phyloP scores from a whole-genome alignment of 345 rosid species.

The Linum trigynum region DNA sequence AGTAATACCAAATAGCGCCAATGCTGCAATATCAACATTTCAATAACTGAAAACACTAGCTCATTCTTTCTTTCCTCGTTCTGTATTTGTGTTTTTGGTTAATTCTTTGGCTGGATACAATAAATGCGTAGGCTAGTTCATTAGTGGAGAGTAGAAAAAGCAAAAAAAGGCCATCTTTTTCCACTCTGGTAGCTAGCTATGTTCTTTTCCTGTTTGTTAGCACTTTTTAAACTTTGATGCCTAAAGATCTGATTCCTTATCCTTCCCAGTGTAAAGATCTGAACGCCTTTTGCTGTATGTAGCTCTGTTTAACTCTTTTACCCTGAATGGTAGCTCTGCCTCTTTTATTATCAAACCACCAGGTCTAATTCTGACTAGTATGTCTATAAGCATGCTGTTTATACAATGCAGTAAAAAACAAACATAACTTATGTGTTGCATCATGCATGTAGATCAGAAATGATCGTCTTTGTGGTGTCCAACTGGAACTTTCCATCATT shows the following conservation, averaged over 20 bases:
- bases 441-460: background rate
- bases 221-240: background rate
- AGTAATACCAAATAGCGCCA: conserved; percentile 7
- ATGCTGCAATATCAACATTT: background rate
- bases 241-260: background rate
- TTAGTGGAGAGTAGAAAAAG: background rate
- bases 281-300: background rate
- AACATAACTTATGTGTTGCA: background rate
- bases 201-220: background rate
- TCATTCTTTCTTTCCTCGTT: background rate
- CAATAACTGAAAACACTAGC: background rate
- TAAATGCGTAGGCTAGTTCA: background rate
- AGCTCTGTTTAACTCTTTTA: too few relatives aligned
- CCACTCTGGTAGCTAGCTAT: background rate
- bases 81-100: background rate
- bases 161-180: background rate
- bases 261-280: background rate
- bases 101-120: background rate
- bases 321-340: background rate
- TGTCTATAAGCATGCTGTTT: background rate
- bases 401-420: background rate
- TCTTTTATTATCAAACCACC: background rate
- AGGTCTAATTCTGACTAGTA: too few relatives aligned
- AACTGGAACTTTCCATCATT: background rate
- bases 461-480: background rate